Percentiles rank a stretch among this genome's conserved stretches.
Evolutionary conservation across 805 yeast genomes (phyloP).

Genomic region (Kregervanrija fluxuum): DNA sequence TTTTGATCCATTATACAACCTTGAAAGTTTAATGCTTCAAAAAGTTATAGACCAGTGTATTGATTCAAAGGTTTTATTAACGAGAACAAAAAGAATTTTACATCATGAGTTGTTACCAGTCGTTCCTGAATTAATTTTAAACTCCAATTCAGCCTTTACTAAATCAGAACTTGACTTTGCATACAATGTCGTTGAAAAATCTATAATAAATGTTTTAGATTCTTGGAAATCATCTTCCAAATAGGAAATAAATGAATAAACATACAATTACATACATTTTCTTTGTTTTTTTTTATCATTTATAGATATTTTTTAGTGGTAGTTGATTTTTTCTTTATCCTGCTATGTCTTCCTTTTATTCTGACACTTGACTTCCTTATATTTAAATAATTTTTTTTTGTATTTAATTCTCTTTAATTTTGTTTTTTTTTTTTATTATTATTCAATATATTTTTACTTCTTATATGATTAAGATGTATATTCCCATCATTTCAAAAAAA

Average conservation of each 20-base stretch:
- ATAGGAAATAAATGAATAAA: no score
- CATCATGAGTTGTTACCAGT: slow-evolving; percentile 71
- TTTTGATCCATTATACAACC: slow-evolving; percentile 37
- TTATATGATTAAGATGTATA: no score
- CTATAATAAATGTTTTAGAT: slow-evolving; percentile 14
- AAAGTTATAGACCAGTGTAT: slow-evolving; percentile 53
- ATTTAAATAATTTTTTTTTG: background rate
- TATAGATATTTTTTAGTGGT: no score
- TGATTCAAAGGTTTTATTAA: slow-evolving; percentile 48
- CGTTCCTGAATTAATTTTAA: slow-evolving; percentile 51
- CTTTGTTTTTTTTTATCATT: no score
- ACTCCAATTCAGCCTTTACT: slow-evolving; percentile 40
- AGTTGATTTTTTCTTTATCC: no score
- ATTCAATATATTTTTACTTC: no score
- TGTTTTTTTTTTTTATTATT: slow-evolving; percentile 1
- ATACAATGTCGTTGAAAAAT: slow-evolving; percentile 30
- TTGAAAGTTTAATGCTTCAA: slow-evolving; percentile 60
- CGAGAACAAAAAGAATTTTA: slow-evolving; percentile 49
- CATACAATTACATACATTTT: slow-evolving; percentile 1
- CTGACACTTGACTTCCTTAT: no score
- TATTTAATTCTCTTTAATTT: slow-evolving; percentile 5
- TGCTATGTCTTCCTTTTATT: no score
- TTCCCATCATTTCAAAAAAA: no score
- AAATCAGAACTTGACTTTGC: slow-evolving; percentile 38
- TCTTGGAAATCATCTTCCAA: slow-evolving; percentile 2